These are phyloP conservation scores for Trichosporon ovoides DNA, from an alignment of 1,284 basidiomycete genomes.

Conservation along the genomic window DNA sequence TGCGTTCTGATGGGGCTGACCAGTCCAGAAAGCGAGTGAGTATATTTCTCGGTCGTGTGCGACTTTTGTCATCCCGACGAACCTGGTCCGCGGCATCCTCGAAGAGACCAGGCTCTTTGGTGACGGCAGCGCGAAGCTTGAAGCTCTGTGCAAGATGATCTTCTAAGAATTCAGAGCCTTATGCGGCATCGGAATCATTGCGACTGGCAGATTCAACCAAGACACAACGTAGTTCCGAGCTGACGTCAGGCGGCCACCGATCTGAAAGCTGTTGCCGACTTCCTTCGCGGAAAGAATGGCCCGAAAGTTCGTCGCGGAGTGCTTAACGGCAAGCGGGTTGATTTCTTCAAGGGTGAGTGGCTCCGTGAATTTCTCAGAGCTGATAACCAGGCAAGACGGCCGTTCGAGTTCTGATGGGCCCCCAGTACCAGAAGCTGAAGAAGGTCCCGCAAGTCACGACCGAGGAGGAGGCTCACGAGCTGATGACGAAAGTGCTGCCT, in stretches of 20 bases:
- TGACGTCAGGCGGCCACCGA: constrained; percentile 59
- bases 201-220: not conserved
- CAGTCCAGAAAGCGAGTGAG: constrained; percentile 18
- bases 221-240: not conserved
- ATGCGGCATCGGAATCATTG: not conserved
- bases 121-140: not conserved
- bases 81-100: not conserved
- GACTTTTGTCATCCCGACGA: not conserved
- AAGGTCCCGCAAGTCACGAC: constrained; percentile 69
- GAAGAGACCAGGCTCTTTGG: not conserved
- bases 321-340: constrained; percentile 87
- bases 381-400: constrained; percentile 71
- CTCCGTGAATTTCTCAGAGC: not conserved
- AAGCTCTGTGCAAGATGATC: too few relatives aligned
- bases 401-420: constrained; percentile 82
- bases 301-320: constrained; percentile 86
- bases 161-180: not conserved
- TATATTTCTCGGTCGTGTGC: not conserved
- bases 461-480: constrained; percentile 68
- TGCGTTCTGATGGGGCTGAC: not conserved
- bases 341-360: constrained; percentile 90
- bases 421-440: constrained; percentile 83
- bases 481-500: constrained; percentile 70
- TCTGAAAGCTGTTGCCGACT: constrained; percentile 72
- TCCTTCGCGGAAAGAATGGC: constrained; percentile 75